Percentiles rank a stretch among this genome's conserved stretches.
Evolutionary conservation across 306 rosid species (phyloP).

Genomic region (Sesbania bispinosa): DNA sequence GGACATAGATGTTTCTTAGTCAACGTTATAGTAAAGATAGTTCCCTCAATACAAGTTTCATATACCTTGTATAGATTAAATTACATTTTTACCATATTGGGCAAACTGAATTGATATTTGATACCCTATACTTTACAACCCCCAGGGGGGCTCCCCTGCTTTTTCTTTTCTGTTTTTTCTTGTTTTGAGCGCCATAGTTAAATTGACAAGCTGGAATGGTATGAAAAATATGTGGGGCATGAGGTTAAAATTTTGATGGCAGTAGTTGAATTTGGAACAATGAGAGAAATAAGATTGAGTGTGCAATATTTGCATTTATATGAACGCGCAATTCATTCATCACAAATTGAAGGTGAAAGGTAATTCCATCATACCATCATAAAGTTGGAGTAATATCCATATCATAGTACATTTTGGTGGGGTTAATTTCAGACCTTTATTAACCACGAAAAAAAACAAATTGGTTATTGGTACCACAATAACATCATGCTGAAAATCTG

Average conservation of each 20-base stretch:
- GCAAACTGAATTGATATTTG: not conserved
- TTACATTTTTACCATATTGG: not conserved
- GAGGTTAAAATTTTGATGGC: not conserved
- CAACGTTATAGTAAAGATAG: not conserved
- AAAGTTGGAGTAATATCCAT: not conserved
- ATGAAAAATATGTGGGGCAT: not conserved
- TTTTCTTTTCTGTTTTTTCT: not conserved
- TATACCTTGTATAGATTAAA: not conserved
- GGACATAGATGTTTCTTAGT: conserved; percentile 6
- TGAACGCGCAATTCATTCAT: not conserved
- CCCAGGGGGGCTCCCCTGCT: too few species aligned
- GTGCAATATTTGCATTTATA: not conserved
- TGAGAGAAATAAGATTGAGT: not conserved
- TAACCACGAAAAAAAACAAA: not conserved
- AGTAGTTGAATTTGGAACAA: not conserved
- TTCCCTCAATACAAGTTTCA: not conserved
- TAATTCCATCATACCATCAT: not conserved
- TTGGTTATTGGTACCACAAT: not conserved
- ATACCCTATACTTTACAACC: too few species aligned
- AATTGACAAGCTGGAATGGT: not conserved
- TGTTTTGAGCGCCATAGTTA: not conserved
- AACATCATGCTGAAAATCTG: not conserved
- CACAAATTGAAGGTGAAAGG: not conserved
- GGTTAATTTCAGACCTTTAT: not conserved
- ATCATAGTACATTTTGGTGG: not conserved